These are phyloP conservation scores for Cladosporium sp. DNA, from an alignment of 2,329 filamentous ascomycete species.

Conservation along the genomic window DNA sequence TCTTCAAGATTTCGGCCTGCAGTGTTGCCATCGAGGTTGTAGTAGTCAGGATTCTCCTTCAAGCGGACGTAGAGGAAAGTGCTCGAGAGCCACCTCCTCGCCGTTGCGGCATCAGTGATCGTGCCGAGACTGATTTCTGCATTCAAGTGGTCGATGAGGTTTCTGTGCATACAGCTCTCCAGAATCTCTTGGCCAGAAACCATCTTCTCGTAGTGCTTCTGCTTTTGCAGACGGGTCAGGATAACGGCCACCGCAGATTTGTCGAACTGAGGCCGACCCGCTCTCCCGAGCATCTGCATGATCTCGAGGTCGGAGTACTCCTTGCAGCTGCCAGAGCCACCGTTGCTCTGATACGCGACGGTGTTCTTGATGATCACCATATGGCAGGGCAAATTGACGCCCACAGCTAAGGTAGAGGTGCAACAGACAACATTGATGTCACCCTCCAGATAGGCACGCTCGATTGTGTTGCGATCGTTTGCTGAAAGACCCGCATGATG, in stretches of 20 bases:
- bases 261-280: conserved; percentile 78
- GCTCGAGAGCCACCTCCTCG: conserved; percentile 66
- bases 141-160: conserved; percentile 77
- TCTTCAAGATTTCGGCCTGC: conserved; percentile 52
- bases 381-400: conserved; percentile 77
- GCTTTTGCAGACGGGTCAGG: conserved; percentile 63
- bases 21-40: conserved; percentile 54
- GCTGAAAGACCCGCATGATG: conserved; percentile 71
- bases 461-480: conserved; percentile 59
- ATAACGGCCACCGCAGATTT: conserved; percentile 70
- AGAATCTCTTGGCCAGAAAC: conserved; percentile 65
- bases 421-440: conserved; percentile 78
- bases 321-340: conserved; percentile 31
- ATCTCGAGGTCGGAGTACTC: conserved; percentile 79
- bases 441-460: conserved; percentile 62
- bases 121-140: conserved; percentile 75
- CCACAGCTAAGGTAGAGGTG: conserved; percentile 77
- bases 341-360: conserved; percentile 53
- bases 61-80: conserved; percentile 75
- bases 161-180: conserved; percentile 72
- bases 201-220: conserved; percentile 63
- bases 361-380: conserved; percentile 80
- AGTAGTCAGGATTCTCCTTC: conserved; percentile 63
- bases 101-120: conserved; percentile 57
- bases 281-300: conserved; percentile 86